A percentile compares a stretch with the other conserved stretches of the same genome.
Conservation (phyloP, 495 filamentous ascomycete genomes). For the Penicillium steckii region DNA sequence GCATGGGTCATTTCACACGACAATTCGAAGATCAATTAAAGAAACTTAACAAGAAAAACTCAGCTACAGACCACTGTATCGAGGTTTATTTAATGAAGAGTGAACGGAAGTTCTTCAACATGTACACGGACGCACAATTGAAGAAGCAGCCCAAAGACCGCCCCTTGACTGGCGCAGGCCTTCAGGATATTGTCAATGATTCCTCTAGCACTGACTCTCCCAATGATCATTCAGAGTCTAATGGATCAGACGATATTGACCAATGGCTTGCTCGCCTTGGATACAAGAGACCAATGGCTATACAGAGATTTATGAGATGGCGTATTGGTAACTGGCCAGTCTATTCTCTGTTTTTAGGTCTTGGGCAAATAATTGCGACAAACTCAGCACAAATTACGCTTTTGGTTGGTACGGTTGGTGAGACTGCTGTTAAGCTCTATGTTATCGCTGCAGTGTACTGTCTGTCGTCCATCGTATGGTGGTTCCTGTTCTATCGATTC, state of each 20-base stretch:
- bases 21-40: conserved; percentile 54
- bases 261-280: conserved; percentile 44
- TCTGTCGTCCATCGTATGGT: conserved; percentile 61
- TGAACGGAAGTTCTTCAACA: conserved; percentile 64
- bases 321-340: conserved; percentile 58
- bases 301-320: conserved; percentile 28
- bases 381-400: conserved; percentile 71
- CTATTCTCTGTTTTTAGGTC: conserved; percentile 62
- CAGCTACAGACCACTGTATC: conserved; percentile 56
- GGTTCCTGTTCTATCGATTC: conserved; percentile 55
- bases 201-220: background rate
- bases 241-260: conserved; percentile 40
- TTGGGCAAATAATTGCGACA: conserved; percentile 65
- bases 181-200: background rate
- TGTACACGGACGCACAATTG: conserved; percentile 54
- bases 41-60: conserved; percentile 51
- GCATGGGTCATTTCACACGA: conserved; percentile 54
- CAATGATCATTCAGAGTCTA: background rate
- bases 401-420: conserved; percentile 56
- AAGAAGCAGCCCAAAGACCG: conserved; percentile 20
- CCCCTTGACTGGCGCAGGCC: conserved; percentile 3
- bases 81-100: conserved; percentile 60
- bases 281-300: conserved; percentile 22
- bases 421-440: conserved; percentile 62
- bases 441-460: conserved; percentile 62